These are phyloP conservation scores for Pyricularia sp. DNA, from an alignment of 2,329 filamentous ascomycete species.

Conservation along the genomic window DNA sequence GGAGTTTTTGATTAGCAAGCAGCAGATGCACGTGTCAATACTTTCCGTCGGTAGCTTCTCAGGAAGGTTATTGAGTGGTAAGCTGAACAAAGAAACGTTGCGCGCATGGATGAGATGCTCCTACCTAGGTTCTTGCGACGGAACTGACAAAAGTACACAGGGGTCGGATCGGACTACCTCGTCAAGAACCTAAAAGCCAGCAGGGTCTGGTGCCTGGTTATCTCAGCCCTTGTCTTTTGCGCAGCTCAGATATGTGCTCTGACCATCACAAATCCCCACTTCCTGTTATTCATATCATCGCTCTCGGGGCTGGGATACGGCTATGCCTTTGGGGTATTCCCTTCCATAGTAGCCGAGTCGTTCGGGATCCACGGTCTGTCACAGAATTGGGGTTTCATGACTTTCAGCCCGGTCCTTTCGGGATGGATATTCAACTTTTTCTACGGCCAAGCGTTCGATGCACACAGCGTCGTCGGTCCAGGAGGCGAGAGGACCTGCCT, in stretches of 20 bases:
- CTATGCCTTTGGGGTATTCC: constrained; percentile 88
- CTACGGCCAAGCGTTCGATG: constrained; percentile 78
- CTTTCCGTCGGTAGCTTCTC: constrained; percentile 82
- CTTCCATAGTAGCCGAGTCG: constrained; percentile 77
- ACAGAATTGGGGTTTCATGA: constrained; percentile 97
- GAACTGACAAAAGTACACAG: constrained; percentile 27
- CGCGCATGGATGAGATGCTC: neutral
- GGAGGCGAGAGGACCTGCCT: constrained; percentile 66
- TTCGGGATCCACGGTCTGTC: constrained; percentile 86
- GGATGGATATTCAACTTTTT: constrained; percentile 90
- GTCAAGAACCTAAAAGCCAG: constrained; percentile 73
- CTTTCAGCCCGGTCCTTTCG: constrained; percentile 74
- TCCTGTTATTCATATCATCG: constrained; percentile 68
- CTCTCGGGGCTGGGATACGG: constrained; percentile 87
- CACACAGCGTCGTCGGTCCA: constrained; percentile 59
- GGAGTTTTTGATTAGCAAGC: constrained; percentile 68
- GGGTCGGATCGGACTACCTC: constrained; percentile 84
- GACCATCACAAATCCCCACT: constrained; percentile 65
- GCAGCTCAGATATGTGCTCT: constrained; percentile 70
- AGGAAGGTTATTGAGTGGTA: constrained; percentile 70
- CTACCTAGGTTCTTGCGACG: neutral
- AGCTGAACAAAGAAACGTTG: constrained; percentile 1
- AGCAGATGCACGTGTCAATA: constrained; percentile 89
- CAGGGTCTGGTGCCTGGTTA: constrained; percentile 83
- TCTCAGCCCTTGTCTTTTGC: constrained; percentile 69